These are phyloP conservation scores for Saccharomycopsis malanga DNA, from an alignment of 805 yeast genomes.

Conservation along the genomic window DNA sequence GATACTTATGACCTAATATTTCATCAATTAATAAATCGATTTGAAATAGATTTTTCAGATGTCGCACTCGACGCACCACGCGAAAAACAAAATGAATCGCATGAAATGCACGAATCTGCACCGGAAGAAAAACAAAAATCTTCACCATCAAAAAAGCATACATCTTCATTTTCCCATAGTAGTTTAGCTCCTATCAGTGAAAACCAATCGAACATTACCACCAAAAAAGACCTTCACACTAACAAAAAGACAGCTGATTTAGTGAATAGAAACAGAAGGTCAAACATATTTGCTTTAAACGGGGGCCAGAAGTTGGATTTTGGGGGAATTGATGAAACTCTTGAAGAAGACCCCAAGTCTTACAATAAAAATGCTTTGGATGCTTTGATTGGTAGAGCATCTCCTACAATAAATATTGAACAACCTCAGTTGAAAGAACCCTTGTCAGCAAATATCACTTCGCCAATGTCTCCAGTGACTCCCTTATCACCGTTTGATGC, in stretches of 20 bases:
- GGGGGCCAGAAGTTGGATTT: not conserved
- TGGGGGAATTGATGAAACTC: conserved; percentile 11
- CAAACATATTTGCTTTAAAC: not conserved
- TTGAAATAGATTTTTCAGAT: conserved; percentile 10
- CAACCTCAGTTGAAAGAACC: conserved; percentile 17
- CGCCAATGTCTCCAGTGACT: conserved; percentile 21
- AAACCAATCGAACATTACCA: not conserved
- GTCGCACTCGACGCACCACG: not conserved
- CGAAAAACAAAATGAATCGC: not conserved
- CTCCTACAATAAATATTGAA: conserved; percentile 6
- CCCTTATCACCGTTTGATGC: conserved; percentile 20
- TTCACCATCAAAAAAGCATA: not conserved
- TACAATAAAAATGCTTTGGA: not conserved
- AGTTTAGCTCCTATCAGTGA: not conserved
- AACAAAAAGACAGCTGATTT: not conserved
- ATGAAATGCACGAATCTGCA: not conserved
- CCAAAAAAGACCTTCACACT: not conserved
- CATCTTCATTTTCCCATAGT: not conserved
- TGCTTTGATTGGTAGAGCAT: not conserved
- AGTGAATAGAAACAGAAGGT: not conserved
- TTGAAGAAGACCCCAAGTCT: not conserved
- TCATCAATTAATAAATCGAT: conserved; percentile 17
- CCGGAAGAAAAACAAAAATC: not conserved
- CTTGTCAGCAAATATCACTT: conserved; percentile 10
- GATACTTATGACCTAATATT: conserved; percentile 20